A percentile compares a stretch with the other conserved stretches of the same genome.
Conservation (phyloP, 2,329 filamentous ascomycete species). For the Hypoxylon sp. region DNA sequence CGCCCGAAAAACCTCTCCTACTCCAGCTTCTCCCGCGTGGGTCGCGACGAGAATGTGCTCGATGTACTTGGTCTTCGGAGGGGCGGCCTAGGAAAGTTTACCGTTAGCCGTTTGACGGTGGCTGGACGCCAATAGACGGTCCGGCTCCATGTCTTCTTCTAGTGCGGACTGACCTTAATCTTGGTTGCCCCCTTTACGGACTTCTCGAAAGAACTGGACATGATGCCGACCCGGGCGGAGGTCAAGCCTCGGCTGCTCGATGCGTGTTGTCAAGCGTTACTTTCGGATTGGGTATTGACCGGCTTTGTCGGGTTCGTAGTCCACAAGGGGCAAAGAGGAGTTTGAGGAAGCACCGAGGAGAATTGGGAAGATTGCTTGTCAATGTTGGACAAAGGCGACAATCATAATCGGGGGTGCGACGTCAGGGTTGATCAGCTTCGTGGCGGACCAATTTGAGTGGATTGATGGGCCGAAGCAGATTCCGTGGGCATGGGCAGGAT, state of each 20-base stretch:
- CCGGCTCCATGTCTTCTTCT: neutral
- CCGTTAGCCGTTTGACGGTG: slow-evolving; percentile 36
- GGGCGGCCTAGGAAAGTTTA: slow-evolving; percentile 77
- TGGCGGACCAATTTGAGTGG: slow-evolving; percentile 35
- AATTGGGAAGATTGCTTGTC: slow-evolving; percentile 38
- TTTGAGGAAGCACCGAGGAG: slow-evolving; percentile 16
- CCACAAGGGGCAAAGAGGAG: slow-evolving; percentile 20
- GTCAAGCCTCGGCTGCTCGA: slow-evolving; percentile 31
- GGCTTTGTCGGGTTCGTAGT: slow-evolving; percentile 24
- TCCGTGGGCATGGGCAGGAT: slow-evolving; percentile 26
- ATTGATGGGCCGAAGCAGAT: slow-evolving; percentile 31
- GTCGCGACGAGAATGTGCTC: slow-evolving; percentile 97
- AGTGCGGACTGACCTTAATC: slow-evolving; percentile 79
- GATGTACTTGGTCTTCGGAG: slow-evolving; percentile 99
- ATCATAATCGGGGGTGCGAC: slow-evolving; percentile 47
- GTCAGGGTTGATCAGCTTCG: slow-evolving; percentile 41
- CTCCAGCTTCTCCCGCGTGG: slow-evolving; percentile 92
- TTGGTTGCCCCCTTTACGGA: slow-evolving; percentile 99
- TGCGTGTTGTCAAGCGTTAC: slow-evolving; percentile 21
- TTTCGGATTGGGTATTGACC: slow-evolving; percentile 27
- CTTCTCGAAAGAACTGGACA: slow-evolving; percentile 96
- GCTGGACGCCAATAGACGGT: slow-evolving; percentile 5
- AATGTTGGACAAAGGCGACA: slow-evolving; percentile 46
- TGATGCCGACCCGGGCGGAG: slow-evolving; percentile 54
- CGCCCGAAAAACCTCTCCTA: slow-evolving; percentile 95